Evolutionary conservation across 2,329 filamentous ascomycete species (phyloP), one percentile per base, ranked within the genome.

Genomic region (Ustulina deusta): DNA sequence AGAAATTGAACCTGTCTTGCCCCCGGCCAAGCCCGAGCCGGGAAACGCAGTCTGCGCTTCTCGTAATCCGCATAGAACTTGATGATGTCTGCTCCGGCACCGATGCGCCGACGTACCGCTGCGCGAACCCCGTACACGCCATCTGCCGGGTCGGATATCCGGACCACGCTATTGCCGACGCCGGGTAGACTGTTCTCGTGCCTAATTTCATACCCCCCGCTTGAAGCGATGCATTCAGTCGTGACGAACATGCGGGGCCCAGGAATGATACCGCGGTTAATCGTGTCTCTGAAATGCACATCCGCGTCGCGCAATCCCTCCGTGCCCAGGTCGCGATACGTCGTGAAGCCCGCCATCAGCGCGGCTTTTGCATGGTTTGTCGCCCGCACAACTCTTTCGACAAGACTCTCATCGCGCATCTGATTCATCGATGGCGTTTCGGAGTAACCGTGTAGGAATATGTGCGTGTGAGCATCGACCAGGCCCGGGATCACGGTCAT

Each of bases 291-390:
- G 3, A 88, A 75, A 61, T 82, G 82, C 44, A 81, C 81, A 73
- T 88, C 86, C 32, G 82, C 81, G 42, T 83, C 81, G 32, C 80
- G 78, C 66, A 87, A 80, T 0, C 82, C 81, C 72, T 88, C 86
- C 2, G 84, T 85, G 15, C 86, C 85, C 0, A 88, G 80, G 73
- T 88, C 86, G 49, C 86, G 80, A 74, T 87, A 87, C 1, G 86
- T 88, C 0, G 86, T 90, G 78, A 85, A 89, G 6, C 87, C 87
- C 0, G 87, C 85, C 22, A 85, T 76, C 10, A 90, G 79, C 1
- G 85, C 86, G 0, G 81, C 79, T 51, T 83, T 83, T 67, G 82
- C 82, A 69, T 87, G 83, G 66, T 87, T 85, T 7, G 83, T 83
- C 0, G 84, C 83, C 20, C 87, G 83, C 55, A 89, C 81, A 27